Evolutionary conservation across 805 yeast species (phyloP), one percentile per base, ranked within the genome.

Genomic region (Saccharomycopsis vini): DNA sequence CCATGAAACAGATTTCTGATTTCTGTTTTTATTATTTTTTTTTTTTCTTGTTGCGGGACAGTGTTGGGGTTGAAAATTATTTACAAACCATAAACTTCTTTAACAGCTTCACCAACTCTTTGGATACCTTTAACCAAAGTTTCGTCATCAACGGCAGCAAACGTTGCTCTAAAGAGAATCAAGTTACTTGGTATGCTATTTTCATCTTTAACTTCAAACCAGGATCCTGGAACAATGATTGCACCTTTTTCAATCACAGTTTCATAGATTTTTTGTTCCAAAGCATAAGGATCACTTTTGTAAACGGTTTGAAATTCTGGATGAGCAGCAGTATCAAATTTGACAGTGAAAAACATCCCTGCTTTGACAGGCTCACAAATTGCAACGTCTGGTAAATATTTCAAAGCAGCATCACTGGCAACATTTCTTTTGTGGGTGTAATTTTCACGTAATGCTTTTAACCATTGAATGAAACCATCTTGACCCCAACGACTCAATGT

Each of bases 401-500:
- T 61, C 45, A 59, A 58, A 40, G 81, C 65, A 1, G 77, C 67
- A 41, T 70, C 72, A 43, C 77, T 64, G 50, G 82, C 67, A 32
- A 65, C 67, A 56, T 77, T 76, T 56, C 88, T 68, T 56, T 82
- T 75, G 45, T 59, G 67, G 29, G 73, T 66, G 62, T 81, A 81
- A 54, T 75, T 71, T 3, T 54, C 60, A 51, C 83, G 68, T 50
- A 81, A 63, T 40, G 73, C 73, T 37, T 68, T 63, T 56, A 85
- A 68, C 95, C 95, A 85, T 57, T 75, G 73, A 50, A 76, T 57
- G 66, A 79, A 85, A 2, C 94, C 94, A 3, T 60, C 62, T 51
- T 77, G 75, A 16, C 90, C 92, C 94, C 94, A 85, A 51, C 72
- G 65, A 39, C 69, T 70, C 53, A 85, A 64, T 38, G 79, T 64